Evolutionary conservation across 1,284 basidiomycete genomes (phyloP), one percentile per base, ranked within the genome.

Genomic region (Marasmius sp.): DNA sequence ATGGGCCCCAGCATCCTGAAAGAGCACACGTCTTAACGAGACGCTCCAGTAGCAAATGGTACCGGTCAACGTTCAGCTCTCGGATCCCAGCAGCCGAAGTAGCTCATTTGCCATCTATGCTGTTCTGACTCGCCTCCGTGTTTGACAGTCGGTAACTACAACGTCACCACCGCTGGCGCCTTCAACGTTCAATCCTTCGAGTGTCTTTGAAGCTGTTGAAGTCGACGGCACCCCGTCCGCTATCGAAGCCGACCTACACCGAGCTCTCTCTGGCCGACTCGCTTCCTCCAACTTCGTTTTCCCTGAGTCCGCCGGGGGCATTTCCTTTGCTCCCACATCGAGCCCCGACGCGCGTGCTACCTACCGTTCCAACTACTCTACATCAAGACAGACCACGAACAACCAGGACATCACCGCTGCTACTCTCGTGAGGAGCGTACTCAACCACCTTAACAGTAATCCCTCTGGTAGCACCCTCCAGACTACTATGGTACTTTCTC

Each of bases 121-220:
- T n/a, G n/a, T n/a, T n/a, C n/a, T n/a, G n/a, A 57, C 20, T 38
- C 39, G 39, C 41, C 18, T 10, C n/a, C 36, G 6, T 22, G 51
- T 37, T n/a, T 20, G 6, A 6, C n/a, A 59, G 57, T 59, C 20
- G 61, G 58, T 14, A 62, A 58, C 57, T 62, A 53, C 61, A 55
- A 59, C 57, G 55, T 58, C 58, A 61, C 55, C 60, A 18, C 14
- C 3, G 60, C 56, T 16, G 60, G 60, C 1, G 45, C 33, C 16
- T 57, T 83, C 81, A 68, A 76, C 81, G 49, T 79, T 80, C 27
- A 75, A 79, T 14, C 81, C 81, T 1, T 81, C 81, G 62, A 81
- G 80, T 12, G 79, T 80, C n/a, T 83, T 81, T 68, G 80, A 82
- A 64, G 80, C 81, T 34, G 81, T 83, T 60, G 56, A 61, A 27